phyloP scores from a whole-genome alignment of 2,329 filamentous ascomycete species.

The Domatiomyces catenatus region DNA sequence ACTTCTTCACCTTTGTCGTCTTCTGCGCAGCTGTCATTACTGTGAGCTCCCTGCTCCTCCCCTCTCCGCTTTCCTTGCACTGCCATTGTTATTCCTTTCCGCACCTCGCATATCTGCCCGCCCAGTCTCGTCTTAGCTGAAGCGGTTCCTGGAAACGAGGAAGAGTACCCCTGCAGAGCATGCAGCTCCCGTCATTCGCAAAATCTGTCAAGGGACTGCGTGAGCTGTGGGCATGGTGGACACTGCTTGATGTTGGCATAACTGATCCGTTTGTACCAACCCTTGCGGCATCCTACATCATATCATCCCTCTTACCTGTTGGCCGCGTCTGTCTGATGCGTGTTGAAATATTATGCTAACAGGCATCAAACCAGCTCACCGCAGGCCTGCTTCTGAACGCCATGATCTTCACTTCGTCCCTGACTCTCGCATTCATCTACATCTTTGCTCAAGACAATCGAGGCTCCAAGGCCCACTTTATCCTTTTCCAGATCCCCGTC shows the following conservation, averaged over 20 bases:
- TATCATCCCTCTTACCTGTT: too few species aligned
- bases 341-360: conserved; percentile 13
- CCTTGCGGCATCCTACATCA: conserved; percentile 53
- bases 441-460: conserved; percentile 76
- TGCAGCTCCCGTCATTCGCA: conserved; percentile 51
- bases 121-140: conserved; percentile 58
- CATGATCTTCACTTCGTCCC: conserved; percentile 33
- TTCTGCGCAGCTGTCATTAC: conserved; percentile 58
- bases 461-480: conserved; percentile 59
- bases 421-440: conserved; percentile 69
- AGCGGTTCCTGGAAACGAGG: conserved; percentile 73
- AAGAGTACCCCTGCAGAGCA: conserved; percentile 57
- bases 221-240: conserved; percentile 62
- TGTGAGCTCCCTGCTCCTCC: conserved; percentile 43
- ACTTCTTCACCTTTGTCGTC: conserved; percentile 64
- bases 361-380: conserved; percentile 23
- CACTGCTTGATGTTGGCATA: conserved; percentile 47
- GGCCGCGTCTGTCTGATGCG: too few species aligned
- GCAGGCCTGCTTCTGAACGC: conserved; percentile 25
- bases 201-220: conserved; percentile 42
- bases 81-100: conserved; percentile 5
- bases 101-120: conserved; percentile 65
- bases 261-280: conserved; percentile 43
- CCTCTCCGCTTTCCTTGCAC: conserved; percentile 4
- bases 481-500: conserved; percentile 68